Base-by-base conservation (phyloP, 2,329 filamentous ascomycete genomes). In the Xylaria sp. region DNA sequence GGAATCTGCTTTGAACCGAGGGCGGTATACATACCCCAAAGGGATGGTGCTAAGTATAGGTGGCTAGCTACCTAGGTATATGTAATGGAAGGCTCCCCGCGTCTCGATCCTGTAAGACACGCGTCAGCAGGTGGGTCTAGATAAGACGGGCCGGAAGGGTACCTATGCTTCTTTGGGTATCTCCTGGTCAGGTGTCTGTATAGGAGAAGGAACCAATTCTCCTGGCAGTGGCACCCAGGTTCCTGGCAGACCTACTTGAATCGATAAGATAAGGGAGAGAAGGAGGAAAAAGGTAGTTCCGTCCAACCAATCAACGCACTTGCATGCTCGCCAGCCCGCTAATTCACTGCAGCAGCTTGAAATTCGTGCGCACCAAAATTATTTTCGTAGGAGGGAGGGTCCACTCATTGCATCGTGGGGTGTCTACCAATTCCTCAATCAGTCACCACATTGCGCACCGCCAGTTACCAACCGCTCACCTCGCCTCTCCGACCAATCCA, bases 281-380 rank as follows among this genome's bases (percentile, higher is more conserved):
- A n/a, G n/a, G n/a, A n/a, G 37, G 55, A 33, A 63, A 61, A 58
- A 38, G 27, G 43, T 56, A 57, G 49, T 37, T 35, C 62, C 46
- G 43, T 4, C 27, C 6, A 44, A 11, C 62, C 62, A 64, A 64
- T 64, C 51, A 64, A 25, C 40, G 11, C 3, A 21, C 29, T 15
- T 33, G 15, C 13, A 17, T 38, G 17, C 47, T 65, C 51, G 62
- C 59, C 59, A 60, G 44, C 51, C 52, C 47, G 41, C 51, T 41
- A 52, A 29, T n/a, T 13, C 38, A 43, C 48, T 37, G 11, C 11
- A 53, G 10, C 53, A 49, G 7, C 31, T 38, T 13, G 54, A 64
- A 66, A 66, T 63, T 58, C 15, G 60, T 65, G 64, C 64, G 64
- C 64, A 66, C 62, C 64, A 66, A 66, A 66, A 64, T 64, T 66